These are phyloP conservation scores for Geranium brycei DNA, from an alignment of 345 rosid genomes.

Conservation along the genomic window DNA sequence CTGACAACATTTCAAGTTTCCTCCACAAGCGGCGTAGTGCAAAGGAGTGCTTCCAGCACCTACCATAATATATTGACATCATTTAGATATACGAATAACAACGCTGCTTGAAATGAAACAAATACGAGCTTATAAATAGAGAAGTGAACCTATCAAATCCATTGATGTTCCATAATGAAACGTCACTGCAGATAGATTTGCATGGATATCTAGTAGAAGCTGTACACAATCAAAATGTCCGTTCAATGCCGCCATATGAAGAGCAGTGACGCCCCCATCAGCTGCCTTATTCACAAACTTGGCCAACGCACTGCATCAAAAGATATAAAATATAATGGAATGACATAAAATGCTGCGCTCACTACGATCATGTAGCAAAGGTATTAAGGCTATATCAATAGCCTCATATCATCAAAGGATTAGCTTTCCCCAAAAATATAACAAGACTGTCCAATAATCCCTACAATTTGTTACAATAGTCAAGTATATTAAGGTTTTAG, in stretches of 20 bases:
- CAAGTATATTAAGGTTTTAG: too few species aligned
- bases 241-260: constrained; percentile 93
- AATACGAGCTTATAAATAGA: not conserved
- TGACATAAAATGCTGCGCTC: not conserved
- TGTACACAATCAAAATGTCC: constrained; percentile 94
- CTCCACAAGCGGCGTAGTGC: constrained; percentile 88
- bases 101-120: not conserved
- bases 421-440: not conserved
- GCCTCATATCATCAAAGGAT: not conserved
- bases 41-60: constrained; percentile 92
- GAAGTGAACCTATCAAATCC: constrained; percentile 81
- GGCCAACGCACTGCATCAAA: constrained; percentile 57
- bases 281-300: constrained; percentile 96
- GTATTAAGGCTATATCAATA: not conserved
- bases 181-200: constrained; percentile 69
- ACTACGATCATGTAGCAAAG: too few species aligned
- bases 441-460: not conserved
- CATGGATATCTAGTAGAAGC: constrained; percentile 84
- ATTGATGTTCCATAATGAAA: constrained; percentile 93
- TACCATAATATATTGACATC: constrained; percentile 15
- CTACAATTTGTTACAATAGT: not conserved
- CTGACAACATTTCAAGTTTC: constrained; percentile 79
- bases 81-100: not conserved
- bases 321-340: constrained; percentile 13
- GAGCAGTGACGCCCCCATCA: constrained; percentile 97